A percentile compares a stretch with the other conserved stretches of the same genome.
Conservation (phyloP, 1,284 basidiomycete species). For the Sanghuangporus weigelae region DNA sequence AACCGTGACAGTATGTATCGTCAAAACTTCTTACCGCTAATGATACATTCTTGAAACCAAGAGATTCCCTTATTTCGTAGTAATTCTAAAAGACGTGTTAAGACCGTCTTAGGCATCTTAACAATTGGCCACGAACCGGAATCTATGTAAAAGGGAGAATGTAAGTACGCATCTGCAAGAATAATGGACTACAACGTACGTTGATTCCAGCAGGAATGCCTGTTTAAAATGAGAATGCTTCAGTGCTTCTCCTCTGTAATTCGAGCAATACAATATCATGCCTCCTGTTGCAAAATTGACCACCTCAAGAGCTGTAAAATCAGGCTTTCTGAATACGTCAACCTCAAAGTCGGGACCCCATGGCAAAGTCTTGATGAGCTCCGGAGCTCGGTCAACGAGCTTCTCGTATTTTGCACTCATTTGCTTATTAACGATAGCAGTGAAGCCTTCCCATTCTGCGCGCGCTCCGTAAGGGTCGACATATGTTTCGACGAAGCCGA, state of each 20-base stretch:
- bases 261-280: conserved; percentile 26
- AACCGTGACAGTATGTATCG: background rate
- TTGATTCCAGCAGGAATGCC: conserved; percentile 84
- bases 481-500: conserved; percentile 60
- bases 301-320: conserved; percentile 80
- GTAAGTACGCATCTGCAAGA: background rate
- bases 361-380: conserved; percentile 73
- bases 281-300: conserved; percentile 78
- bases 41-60: conserved; percentile 82
- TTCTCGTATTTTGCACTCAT: conserved; percentile 76
- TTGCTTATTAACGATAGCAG: conserved; percentile 80
- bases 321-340: conserved; percentile 77
- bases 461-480: conserved; percentile 80
- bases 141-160: conserved; percentile 38
- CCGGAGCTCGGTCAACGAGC: conserved; percentile 68
- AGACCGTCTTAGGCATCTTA: background rate
- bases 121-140: conserved; percentile 41
- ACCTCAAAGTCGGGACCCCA: conserved; percentile 84
- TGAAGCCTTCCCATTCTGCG: conserved; percentile 90
- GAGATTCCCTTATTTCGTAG: conserved; percentile 73
- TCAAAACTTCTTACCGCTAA: conserved; percentile 46
- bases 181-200: conserved; percentile 33
- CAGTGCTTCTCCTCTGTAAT: background rate
- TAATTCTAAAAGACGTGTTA: conserved; percentile 47
- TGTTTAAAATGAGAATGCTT: conserved; percentile 20